Percentiles rank a stretch among this genome's conserved stretches.
Conservation (phyloP, 768 basidiomycete species). For the Coprinopsis sp. region DNA sequence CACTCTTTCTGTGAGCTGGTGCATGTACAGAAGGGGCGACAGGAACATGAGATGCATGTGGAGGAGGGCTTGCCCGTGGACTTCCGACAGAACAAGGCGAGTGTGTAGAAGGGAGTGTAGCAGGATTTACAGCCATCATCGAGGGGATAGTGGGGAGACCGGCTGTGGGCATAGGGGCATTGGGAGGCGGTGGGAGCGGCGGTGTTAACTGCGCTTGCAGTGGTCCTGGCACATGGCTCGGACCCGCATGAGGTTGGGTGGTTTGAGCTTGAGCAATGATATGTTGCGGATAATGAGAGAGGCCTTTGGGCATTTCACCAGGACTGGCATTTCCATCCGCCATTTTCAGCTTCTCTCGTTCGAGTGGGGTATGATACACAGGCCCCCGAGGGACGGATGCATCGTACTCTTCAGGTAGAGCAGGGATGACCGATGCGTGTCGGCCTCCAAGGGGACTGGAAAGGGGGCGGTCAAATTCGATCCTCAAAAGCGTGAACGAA, state of each 20-base stretch:
- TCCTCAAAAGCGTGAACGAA: conserved; percentile 10
- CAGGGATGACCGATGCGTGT: conserved; percentile 78
- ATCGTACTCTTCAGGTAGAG: conserved; percentile 71
- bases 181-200: not conserved
- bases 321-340: conserved; percentile 21
- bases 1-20: too few relatives aligned
- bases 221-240: conserved; percentile 21
- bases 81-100: too few relatives aligned
- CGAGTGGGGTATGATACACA: conserved; percentile 35
- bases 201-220: conserved; percentile 5
- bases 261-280: conserved; percentile 36
- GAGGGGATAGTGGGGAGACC: too few relatives aligned
- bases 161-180: too few relatives aligned
- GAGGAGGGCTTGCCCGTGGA: too few relatives aligned
- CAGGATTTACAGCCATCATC: too few relatives aligned
- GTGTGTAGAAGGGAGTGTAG: too few relatives aligned
- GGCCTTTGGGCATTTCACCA: conserved; percentile 29
- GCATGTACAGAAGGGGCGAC: too few relatives aligned
- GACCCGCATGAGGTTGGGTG: conserved; percentile 10
- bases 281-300: conserved; percentile 47
- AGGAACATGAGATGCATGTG: too few relatives aligned
- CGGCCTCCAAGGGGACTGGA: conserved; percentile 70
- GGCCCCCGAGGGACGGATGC: conserved; percentile 42
- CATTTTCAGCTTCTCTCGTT: conserved; percentile 29
- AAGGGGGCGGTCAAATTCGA: conserved; percentile 1